phyloP scores from a whole-genome alignment of 2,329 filamentous ascomycete species.

The Rutstroemia sp. region DNA sequence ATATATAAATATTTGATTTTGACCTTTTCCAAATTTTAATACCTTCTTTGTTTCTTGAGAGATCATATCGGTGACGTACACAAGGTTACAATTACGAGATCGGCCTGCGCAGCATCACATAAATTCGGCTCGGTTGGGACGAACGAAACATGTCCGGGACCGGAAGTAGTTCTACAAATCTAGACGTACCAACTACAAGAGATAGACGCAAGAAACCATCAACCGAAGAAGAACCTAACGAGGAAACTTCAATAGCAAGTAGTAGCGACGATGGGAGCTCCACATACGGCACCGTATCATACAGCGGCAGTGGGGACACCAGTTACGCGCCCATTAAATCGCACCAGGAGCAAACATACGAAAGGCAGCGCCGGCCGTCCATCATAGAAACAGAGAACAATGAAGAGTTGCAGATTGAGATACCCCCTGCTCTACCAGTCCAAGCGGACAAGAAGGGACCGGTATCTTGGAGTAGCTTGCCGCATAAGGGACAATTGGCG shows the following conservation, averaged over 20 bases:
- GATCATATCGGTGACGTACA: too few relatives aligned
- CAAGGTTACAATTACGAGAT: too few relatives aligned
- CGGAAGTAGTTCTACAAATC: not conserved
- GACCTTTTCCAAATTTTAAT: too few relatives aligned
- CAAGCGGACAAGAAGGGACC: slow-evolving; percentile 24
- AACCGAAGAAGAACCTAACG: not conserved
- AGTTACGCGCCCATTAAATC: not conserved
- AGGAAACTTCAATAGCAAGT: not conserved
- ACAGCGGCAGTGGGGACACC: not conserved
- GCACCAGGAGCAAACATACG: not conserved
- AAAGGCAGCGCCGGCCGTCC: slow-evolving; percentile 7
- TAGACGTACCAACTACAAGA: not conserved
- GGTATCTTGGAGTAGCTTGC: slow-evolving; percentile 67
- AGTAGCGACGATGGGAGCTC: not conserved
- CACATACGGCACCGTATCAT: not conserved
- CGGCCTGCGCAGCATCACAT: too few relatives aligned
- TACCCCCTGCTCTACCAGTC: slow-evolving; percentile 4
- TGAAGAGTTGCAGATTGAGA: slow-evolving; percentile 23
- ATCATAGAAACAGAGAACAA: slow-evolving; percentile 23
- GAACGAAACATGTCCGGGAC: not conserved
- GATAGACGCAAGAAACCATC: not conserved
- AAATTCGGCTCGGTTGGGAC: too few relatives aligned
- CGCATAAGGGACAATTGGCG: slow-evolving; percentile 68
- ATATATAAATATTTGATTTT: too few relatives aligned
- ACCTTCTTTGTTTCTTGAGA: too few relatives aligned